Conservation (phyloP, 2,329 filamentous ascomycete species). For the Colletotrichum viniferum region DNA sequence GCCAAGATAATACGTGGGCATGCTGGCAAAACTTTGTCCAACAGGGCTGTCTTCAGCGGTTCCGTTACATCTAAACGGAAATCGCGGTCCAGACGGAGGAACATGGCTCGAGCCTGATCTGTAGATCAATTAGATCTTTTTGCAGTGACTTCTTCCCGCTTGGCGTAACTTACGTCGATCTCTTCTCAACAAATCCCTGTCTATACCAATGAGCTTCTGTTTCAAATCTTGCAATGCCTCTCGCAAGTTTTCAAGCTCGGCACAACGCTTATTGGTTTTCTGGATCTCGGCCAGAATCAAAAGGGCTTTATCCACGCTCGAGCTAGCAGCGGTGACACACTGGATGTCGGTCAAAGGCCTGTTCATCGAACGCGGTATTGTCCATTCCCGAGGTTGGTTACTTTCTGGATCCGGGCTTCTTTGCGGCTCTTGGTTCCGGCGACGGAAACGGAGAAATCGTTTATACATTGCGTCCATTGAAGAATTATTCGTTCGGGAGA, state of each 20-base stretch:
- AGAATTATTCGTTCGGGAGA: neutral
- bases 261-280: neutral
- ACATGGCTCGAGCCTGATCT: neutral
- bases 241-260: neutral
- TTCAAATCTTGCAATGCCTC: neutral
- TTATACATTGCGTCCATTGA: neutral
- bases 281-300: neutral
- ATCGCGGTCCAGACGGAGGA: neutral
- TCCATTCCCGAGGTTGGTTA: neutral
- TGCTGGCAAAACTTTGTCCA: neutral
- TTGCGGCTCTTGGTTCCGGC: neutral
- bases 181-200: neutral
- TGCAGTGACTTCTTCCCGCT: rapidly evolving
- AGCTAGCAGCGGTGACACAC: neutral
- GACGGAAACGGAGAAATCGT: neutral
- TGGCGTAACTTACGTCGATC: neutral
- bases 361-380: neutral
- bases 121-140: neutral
- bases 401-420: too few relatives aligned
- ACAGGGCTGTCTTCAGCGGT: neutral
- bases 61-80: neutral
- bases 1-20: neutral
- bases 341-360: neutral
- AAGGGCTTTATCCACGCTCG: neutral
- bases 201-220: neutral